Evolutionary conservation across 768 basidiomycete genomes (phyloP), one percentile per base, ranked within the genome.

Genomic region (Suillus hirtellus): DNA sequence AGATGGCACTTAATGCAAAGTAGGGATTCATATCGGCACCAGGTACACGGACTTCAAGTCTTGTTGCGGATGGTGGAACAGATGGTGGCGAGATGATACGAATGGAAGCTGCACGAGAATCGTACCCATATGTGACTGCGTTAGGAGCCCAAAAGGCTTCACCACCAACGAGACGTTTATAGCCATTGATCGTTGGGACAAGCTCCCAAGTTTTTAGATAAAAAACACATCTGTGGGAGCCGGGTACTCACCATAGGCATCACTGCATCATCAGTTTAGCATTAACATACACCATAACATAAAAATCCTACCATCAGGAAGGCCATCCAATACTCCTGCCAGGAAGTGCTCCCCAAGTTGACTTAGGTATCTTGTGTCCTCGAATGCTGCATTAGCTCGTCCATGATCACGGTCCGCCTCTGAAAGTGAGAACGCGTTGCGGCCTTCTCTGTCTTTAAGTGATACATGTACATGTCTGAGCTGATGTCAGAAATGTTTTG

Each of bases 11-110:
- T 50, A 99, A 78, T 0, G 95, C 87, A 66, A 90, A 93, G 77
- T 95, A 92, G 1, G 95, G 92, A 76, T 96, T 95, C 86, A 98
- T 93, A 71, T 99, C 97, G 44, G 97, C 97, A 31, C 97, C 97
- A 1, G 97, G 96, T 19, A 99, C 86, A 60, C 97, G 89, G 15
- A 99, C 79, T 79, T 99, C 97, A 69, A 99, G 85, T 56, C 97
- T 83, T 1, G 97, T 98, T 2, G 92, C 93, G 4, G 86, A 74
- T 10, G 84, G 83, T 2, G 90, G 84, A n/a, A 89, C 90, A 6
- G 91, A 89, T 1, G 97, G 97, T 2, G 96, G 95, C 0, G 91
- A 89, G 70, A 99, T 89, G 67, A 99, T 91, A 50, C 97, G 88
- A 56, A 99, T 85, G 11, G 93, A 94, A 12, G 95, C 95, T 0